Evolutionary conservation across 2,329 filamentous ascomycete genomes (phyloP).

Genomic region (Cordyceps militaris): DNA sequence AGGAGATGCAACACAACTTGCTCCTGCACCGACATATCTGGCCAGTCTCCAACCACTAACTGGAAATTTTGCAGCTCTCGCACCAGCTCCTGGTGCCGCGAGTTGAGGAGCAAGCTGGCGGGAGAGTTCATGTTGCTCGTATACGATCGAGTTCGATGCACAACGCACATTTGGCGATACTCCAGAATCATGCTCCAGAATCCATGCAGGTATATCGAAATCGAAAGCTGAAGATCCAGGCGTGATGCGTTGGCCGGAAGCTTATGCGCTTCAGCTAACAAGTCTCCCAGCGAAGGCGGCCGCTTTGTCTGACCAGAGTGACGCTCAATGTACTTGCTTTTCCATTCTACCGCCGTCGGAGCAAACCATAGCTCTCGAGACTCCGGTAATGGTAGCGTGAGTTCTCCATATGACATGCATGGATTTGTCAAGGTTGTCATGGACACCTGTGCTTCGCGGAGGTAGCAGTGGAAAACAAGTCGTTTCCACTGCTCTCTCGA

Average conservation of each 20-base stretch:
- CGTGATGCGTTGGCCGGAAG: constrained; percentile 41
- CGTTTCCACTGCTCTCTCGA: constrained; percentile 60
- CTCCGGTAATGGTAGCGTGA: constrained; percentile 59
- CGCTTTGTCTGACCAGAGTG: constrained; percentile 31
- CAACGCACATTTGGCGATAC: constrained; percentile 52
- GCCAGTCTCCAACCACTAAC: constrained; percentile 34
- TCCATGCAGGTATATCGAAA: constrained; percentile 55
- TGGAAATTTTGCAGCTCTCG: constrained; percentile 47
- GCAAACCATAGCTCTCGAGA: constrained; percentile 59
- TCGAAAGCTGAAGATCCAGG: constrained; percentile 50
- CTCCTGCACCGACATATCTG: constrained; percentile 39
- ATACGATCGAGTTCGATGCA: constrained; percentile 41
- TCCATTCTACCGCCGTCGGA: constrained; percentile 57
- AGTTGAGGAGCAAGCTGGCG: constrained; percentile 40
- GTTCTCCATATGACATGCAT: constrained; percentile 60
- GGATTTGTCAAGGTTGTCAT: constrained; percentile 60
- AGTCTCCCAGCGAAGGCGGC: constrained; percentile 46
- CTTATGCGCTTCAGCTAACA: constrained; percentile 49
- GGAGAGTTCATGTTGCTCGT: constrained; percentile 32
- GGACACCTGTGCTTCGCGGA: constrained; percentile 60
- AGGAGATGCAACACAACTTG: constrained; percentile 46
- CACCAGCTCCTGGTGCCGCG: constrained; percentile 56
- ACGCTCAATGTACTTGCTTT: constrained; percentile 45
- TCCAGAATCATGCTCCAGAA: constrained; percentile 62
- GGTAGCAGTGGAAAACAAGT: constrained; percentile 57